phyloP scores from a whole-genome alignment of 805 yeast genomes.

The Ogataea nakhonphanomensis region DNA sequence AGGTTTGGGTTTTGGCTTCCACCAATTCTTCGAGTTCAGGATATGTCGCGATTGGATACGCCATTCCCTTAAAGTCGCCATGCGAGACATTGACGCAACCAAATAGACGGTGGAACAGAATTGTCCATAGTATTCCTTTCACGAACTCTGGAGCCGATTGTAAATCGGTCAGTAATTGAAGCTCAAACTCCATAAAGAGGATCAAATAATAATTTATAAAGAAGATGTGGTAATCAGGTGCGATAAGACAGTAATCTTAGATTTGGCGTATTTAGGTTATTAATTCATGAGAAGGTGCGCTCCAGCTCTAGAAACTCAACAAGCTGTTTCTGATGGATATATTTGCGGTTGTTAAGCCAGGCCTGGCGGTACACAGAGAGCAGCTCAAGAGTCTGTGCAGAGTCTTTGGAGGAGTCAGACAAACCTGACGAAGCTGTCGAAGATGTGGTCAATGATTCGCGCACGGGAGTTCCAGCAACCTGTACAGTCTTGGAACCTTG shows the following conservation, averaged over 20 bases:
- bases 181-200: slow-evolving; percentile 26
- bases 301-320: slow-evolving; percentile 25
- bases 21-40: slow-evolving; percentile 47
- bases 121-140: slow-evolving; percentile 60
- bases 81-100: slow-evolving; percentile 59
- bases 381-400: not conserved
- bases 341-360: slow-evolving; percentile 20
- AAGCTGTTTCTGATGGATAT: slow-evolving; percentile 11
- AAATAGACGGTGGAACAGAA: slow-evolving; percentile 65
- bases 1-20: slow-evolving; percentile 32
- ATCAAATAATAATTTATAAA: slow-evolving; percentile 6
- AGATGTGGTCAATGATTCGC: too few relatives aligned
- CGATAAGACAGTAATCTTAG: not conserved
- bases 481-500: too few relatives aligned
- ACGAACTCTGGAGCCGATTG: slow-evolving; percentile 53
- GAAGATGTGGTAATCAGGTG: not conserved
- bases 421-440: not conserved
- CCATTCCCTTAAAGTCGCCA: slow-evolving; percentile 51
- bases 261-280: not conserved
- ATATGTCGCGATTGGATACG: slow-evolving; percentile 50
- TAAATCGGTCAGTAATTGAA: slow-evolving; percentile 48
- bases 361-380: slow-evolving; percentile 9
- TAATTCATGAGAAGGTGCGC: slow-evolving; percentile 9
- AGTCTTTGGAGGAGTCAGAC: not conserved
- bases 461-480: too few relatives aligned